Conservation (phyloP, 2,329 filamentous ascomycete genomes). For the Neofusicoccum cordaticola region DNA sequence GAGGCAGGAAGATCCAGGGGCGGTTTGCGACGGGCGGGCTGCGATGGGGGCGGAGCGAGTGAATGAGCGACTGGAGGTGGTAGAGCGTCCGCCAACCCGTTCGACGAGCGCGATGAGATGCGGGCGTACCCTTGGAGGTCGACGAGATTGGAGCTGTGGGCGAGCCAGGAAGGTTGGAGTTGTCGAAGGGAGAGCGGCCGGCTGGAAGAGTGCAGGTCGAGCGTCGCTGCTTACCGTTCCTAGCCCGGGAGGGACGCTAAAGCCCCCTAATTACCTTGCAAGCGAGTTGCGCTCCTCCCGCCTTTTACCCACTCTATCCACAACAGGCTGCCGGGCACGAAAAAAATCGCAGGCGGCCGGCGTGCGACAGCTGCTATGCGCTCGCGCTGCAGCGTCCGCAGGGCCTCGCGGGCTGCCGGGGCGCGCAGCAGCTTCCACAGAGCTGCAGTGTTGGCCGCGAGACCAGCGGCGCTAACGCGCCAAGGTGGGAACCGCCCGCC, state of each 20-base stretch:
- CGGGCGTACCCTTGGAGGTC: neutral
- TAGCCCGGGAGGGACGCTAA: neutral
- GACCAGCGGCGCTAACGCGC: neutral
- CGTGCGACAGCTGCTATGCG: neutral
- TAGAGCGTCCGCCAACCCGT: slow-evolving; percentile 9
- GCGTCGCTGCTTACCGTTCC: slow-evolving; percentile 4
- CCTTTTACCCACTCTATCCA: neutral
- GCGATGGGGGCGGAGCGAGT: slow-evolving; percentile 14
- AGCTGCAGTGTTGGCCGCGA: neutral
- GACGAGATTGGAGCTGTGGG: slow-evolving; percentile 4
- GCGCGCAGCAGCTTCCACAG: neutral
- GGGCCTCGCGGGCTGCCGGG: neutral
- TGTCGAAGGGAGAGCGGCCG: slow-evolving; percentile 9
- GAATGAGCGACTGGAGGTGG: slow-evolving; percentile 15
- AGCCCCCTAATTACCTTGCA: neutral
- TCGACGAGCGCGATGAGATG: slow-evolving; percentile 13
- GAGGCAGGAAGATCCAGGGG: slow-evolving; percentile 18
- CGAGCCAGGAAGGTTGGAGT: slow-evolving; percentile 3
- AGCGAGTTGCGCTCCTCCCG: neutral
- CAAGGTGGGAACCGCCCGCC: neutral
- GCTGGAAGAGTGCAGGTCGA: neutral
- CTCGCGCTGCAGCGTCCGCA: neutral
- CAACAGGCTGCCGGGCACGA: neutral
- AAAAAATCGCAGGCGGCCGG: neutral
- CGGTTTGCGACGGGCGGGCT: slow-evolving; percentile 12